Evolutionary conservation across 2,329 filamentous ascomycete genomes (phyloP), one percentile per base, ranked within the genome.

Genomic region (Helicocarpus griseus): DNA sequence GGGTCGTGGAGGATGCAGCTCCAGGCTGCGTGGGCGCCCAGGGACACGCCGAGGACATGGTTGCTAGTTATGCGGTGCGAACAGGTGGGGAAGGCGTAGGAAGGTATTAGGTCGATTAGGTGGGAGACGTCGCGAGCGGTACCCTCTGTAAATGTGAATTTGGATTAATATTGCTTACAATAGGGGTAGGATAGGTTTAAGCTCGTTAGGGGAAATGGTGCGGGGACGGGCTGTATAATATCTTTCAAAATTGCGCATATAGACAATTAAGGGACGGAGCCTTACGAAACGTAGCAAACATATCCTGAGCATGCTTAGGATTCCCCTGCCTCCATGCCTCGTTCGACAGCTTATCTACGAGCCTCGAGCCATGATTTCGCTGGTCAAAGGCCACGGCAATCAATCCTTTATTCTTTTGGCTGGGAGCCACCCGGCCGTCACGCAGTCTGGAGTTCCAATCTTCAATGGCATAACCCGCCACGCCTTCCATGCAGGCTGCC

Each of bases 21-120:
- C 89, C 91, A 97, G 1, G 85, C 83, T 11, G 86, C 82, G 66
- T 97, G 93, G 0, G 88, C 93, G 5, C 93, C 93, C 0, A 97
- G 73, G 22, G 86, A 91, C 53, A 95, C 81, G 0, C 93, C 93
- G 36, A 95, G 74, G 9, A 85, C 86, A 9, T 94, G 68, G 65
- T 96, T 83, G 48, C 82, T 77, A 13, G 68, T 68, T 47, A 82
- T 75, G 4, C 59, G 66, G 52, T 71, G 60, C n/a, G 72, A 68
- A 1, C 71, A 56, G 53, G 69, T 69, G 4, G 77, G 76, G 60
- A 87, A 85, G 21, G 93, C 70, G 63, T 90, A 94, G 0, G 82
- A 82, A n/a, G 81, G 80, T 1, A 95, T 73, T 51, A 89, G 79
- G 60, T 89, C 85, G 58, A 97, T 84, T 55, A 97, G 71, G 8